Conservation (phyloP, 2,329 filamentous ascomycete species). For the Metarhizium sp. region DNA sequence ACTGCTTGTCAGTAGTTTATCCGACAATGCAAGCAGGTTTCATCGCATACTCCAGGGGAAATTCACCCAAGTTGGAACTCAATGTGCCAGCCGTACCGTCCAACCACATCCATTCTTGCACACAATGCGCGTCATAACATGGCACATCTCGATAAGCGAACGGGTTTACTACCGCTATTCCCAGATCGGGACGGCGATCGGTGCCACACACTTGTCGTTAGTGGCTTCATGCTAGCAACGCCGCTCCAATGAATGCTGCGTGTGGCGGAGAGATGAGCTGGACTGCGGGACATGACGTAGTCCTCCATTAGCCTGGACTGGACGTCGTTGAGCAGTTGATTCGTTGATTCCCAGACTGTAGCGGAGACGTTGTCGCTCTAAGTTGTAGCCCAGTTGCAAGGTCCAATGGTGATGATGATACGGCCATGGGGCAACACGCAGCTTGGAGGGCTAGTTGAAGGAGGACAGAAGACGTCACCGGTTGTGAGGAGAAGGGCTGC, state of each 20-base stretch:
- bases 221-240: neutral
- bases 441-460: too few relatives aligned
- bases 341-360: neutral
- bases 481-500: neutral
- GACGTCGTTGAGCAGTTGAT: neutral
- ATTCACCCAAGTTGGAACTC: too few relatives aligned
- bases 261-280: neutral
- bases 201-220: neutral
- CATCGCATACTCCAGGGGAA: too few relatives aligned
- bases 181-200: neutral
- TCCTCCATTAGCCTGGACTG: neutral
- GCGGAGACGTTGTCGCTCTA: neutral
- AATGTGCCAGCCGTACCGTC: too few relatives aligned
- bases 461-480: neutral
- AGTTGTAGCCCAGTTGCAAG: neutral
- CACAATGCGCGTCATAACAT: neutral
- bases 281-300: constrained; percentile 1
- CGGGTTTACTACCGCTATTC: neutral
- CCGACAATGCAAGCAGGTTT: too few relatives aligned
- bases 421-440: too few relatives aligned
- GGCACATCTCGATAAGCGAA: neutral
- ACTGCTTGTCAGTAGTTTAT: too few relatives aligned
- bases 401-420: too few relatives aligned
- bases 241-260: neutral
- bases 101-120: too few relatives aligned